Evolutionary conservation across 139 green algal genomes (phyloP), one percentile per base, ranked within the genome.

Genomic region (Tetraselmis striata): DNA sequence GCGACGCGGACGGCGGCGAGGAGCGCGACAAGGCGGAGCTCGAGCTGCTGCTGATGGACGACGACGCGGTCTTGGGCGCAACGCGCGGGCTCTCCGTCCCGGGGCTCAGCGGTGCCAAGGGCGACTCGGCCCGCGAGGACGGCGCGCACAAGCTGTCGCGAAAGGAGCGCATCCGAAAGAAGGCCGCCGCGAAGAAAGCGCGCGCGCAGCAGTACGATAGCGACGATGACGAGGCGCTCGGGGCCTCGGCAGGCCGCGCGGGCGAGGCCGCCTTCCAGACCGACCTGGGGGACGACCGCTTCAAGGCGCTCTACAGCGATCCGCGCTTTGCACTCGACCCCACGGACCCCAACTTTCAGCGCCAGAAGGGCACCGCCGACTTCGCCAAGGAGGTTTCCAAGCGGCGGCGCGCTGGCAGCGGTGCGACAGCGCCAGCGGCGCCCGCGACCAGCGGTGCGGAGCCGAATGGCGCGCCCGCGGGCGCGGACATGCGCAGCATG

Each of bases 21-120:
- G 82, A 59, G 31, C 75, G 67, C 31, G 77, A 90, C 80, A 77
- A 83, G 1, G 95, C 95, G 22, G 92, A 98, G 84, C 89, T 98
- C 76, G 95, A 98, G 87, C 90, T 98, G 86, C 87, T 98, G 59
- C 83, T 98, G 28, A 92, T 98, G 93, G 95, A 98, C 58, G 95
- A 98, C 67, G 81, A 31, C 0, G 86, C 85, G 0, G 78, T 96
- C 29, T 81, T 87, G 32, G 85, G 81, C 30, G 85, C 76, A 1
- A 85, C 85, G 23, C 75, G 80, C 0, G 84, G 86, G 1, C 79
- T 82, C 18, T 31, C 74, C 23, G n/a, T 28, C 74, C 2, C 74
- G 74, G 74, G n/a, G 5, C n/a, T n/a, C 32, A 30, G 67, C 23
- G 58, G 30, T 2, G 45, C 24, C 81, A 59, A 79, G 67, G 22